These are phyloP conservation scores for Epichloe coenophiala DNA, from an alignment of 2,329 filamentous ascomycete genomes.

Conservation along the genomic window DNA sequence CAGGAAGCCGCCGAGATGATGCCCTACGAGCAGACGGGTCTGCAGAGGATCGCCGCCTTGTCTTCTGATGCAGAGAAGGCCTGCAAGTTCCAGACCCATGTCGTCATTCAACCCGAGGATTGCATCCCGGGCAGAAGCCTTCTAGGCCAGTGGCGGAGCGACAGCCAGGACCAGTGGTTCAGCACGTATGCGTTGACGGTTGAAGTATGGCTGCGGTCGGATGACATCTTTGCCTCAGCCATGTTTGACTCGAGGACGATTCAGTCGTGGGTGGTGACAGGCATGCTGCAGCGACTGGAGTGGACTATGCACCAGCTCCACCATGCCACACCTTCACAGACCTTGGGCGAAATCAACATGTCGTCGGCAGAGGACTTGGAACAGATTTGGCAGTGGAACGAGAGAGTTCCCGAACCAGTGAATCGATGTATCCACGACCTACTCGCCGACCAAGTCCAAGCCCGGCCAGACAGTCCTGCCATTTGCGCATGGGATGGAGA, in stretches of 20 bases:
- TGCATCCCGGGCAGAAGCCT: too few relatives aligned
- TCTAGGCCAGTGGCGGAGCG: neutral
- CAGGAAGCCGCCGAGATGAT: conserved; percentile 8
- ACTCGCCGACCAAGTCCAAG: conserved; percentile 24
- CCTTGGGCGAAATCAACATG: too few relatives aligned
- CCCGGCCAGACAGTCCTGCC: conserved; percentile 25
- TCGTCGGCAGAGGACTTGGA: conserved; percentile 20
- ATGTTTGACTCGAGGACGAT: neutral
- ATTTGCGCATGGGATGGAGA: conserved; percentile 36
- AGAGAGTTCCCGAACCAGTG: conserved; percentile 25
- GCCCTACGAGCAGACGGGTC: conserved; percentile 8
- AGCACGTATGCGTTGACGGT: neutral
- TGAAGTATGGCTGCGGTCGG: neutral
- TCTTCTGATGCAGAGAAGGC: conserved; percentile 7
- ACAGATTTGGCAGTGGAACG: conserved; percentile 35
- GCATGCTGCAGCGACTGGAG: neutral
- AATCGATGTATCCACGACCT: conserved; percentile 33
- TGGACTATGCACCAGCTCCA: too few relatives aligned
- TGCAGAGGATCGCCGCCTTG: conserved; percentile 10
- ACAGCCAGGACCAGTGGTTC: neutral
- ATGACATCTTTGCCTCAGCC: neutral
- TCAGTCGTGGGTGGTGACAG: neutral
- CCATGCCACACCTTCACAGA: too few relatives aligned
- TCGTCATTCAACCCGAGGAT: conserved; percentile 14
- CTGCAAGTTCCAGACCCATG: conserved; percentile 15